phyloP scores from a whole-genome alignment of 352 stramenopile species.

The Globisporangium iwayamae region DNA sequence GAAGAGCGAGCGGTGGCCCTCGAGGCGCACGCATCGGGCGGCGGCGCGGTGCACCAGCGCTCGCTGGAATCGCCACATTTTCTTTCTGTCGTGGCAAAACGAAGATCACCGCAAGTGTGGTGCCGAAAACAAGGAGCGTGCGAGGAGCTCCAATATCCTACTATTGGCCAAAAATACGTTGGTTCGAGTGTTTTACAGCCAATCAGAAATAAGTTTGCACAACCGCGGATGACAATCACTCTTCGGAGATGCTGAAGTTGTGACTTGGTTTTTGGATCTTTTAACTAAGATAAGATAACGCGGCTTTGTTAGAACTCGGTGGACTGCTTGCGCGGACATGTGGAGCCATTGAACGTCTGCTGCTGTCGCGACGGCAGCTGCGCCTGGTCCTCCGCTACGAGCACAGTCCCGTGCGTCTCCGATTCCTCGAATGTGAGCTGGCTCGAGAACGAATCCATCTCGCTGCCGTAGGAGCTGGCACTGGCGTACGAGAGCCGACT shows the following conservation, averaged over 20 bases:
- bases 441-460: constrained; percentile 39
- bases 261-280: constrained; percentile 7
- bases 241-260: background rate
- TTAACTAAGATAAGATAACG: background rate
- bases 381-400: constrained; percentile 3
- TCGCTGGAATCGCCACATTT: constrained; percentile 15
- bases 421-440: constrained; percentile 27
- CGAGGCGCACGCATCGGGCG: constrained; percentile 5
- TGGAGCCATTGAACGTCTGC: background rate
- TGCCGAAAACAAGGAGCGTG: background rate
- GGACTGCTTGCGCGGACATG: constrained; percentile 39
- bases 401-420: constrained; percentile 22
- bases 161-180: background rate
- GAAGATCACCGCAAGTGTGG: background rate
- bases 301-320: constrained; percentile 34
- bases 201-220: background rate
- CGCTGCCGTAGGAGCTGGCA: constrained; percentile 19
- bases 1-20: constrained; percentile 12
- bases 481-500: constrained; percentile 18
- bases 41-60: constrained; percentile 1
- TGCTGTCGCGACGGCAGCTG: background rate
- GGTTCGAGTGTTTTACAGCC: background rate
- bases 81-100: background rate
- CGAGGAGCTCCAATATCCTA: background rate
- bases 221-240: background rate